These are phyloP conservation scores for Arachnomyces sp. DNA, from an alignment of 2,329 filamentous ascomycete species.

Conservation along the genomic window DNA sequence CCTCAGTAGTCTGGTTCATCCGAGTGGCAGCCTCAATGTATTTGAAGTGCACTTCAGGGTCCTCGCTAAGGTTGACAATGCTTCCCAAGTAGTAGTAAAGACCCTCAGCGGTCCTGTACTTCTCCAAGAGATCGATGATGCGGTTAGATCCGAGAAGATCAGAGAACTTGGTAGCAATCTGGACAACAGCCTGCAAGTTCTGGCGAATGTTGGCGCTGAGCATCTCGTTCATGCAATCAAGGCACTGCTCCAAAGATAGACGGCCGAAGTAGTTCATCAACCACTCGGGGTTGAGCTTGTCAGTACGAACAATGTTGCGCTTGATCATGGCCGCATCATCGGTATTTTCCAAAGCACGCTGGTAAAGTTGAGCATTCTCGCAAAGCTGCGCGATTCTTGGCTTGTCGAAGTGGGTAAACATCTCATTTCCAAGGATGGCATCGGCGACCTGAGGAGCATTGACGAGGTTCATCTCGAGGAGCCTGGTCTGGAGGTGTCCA, in stretches of 20 bases:
- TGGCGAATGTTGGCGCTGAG: slow-evolving; percentile 93
- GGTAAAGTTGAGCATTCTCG: slow-evolving; percentile 80
- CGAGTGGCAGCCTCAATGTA: slow-evolving; percentile 96
- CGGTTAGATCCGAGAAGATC: slow-evolving; percentile 82
- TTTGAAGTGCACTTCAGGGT: slow-evolving; percentile 95
- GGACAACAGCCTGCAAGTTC: slow-evolving; percentile 88
- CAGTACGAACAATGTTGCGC: slow-evolving; percentile 72
- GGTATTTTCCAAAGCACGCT: slow-evolving; percentile 87
- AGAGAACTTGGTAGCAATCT: slow-evolving; percentile 95
- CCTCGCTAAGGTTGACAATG: slow-evolving; percentile 93
- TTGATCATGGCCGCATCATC: slow-evolving; percentile 86
- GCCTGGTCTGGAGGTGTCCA: slow-evolving; percentile 81
- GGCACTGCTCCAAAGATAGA: slow-evolving; percentile 86
- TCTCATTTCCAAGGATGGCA: slow-evolving; percentile 93
- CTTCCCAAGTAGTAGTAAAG: slow-evolving; percentile 97
- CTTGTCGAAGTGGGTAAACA: slow-evolving; percentile 97
- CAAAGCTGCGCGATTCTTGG: slow-evolving; percentile 79
- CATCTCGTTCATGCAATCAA: slow-evolving; percentile 95
- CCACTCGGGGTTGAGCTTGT: slow-evolving; percentile 87
- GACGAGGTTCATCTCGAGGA: slow-evolving; percentile 95
- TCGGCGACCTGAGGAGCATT: slow-evolving; percentile 97
- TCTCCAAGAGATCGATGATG: slow-evolving; percentile 90
- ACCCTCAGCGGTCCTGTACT: slow-evolving; percentile 93
- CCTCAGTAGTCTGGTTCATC: slow-evolving; percentile 88
- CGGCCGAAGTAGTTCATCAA: slow-evolving; percentile 85